Evolutionary conservation across 768 basidiomycete species (phyloP).

Genomic region (Sutorius australiensis): DNA sequence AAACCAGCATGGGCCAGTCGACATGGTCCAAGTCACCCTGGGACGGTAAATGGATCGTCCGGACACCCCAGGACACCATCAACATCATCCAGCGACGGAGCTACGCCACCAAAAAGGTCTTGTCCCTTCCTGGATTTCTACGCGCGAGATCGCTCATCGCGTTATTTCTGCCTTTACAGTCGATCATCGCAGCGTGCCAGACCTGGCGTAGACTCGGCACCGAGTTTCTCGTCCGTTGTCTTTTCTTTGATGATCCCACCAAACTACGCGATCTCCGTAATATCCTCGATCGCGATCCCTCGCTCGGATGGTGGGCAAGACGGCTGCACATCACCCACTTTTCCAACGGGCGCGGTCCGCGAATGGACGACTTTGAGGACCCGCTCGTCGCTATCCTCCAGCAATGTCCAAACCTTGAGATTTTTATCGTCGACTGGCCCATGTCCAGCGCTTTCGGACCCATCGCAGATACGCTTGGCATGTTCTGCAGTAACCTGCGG

Average conservation of each 20-base stretch:
- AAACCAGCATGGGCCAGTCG: constrained; percentile 58
- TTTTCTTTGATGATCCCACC: constrained; percentile 61
- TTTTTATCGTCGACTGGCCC: constrained; percentile 67
- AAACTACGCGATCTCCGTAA: constrained; percentile 50
- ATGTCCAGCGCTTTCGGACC: constrained; percentile 56
- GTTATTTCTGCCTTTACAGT: constrained; percentile 33
- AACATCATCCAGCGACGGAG: constrained; percentile 56
- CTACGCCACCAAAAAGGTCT: constrained; percentile 66
- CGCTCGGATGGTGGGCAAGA: constrained; percentile 67
- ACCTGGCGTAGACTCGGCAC: constrained; percentile 58
- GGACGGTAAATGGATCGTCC: constrained; percentile 46
- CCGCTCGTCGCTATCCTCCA: constrained; percentile 56
- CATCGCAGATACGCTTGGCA: constrained; percentile 60
- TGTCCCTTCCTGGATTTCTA: not conserved
- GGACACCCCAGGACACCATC: constrained; percentile 57
- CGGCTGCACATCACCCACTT: constrained; percentile 67
- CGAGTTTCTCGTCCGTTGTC: constrained; percentile 64
- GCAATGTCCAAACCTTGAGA: constrained; percentile 70
- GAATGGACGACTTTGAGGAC: constrained; percentile 47
- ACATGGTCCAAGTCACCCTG: constrained; percentile 57
- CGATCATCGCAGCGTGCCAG: constrained; percentile 65
- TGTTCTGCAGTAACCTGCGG: constrained; percentile 48
- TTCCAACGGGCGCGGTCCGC: constrained; percentile 37
- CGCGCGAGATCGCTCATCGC: not conserved
- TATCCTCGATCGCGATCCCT: constrained; percentile 48